These are phyloP conservation scores for Ceratobasidium sp. DNA, from an alignment of 1,284 basidiomycete genomes.

Conservation along the genomic window DNA sequence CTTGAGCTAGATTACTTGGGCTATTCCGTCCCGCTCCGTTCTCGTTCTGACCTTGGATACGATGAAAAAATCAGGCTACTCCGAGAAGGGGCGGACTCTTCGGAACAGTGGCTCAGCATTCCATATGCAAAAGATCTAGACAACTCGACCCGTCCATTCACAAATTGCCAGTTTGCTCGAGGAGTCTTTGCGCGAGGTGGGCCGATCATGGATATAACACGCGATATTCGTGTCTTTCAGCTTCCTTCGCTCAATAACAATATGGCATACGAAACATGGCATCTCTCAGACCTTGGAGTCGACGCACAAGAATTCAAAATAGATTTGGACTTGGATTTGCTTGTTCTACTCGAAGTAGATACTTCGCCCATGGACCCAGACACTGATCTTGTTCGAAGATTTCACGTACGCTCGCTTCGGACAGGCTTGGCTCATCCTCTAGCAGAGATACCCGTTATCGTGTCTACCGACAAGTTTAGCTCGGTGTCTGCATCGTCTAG, in stretches of 20 bases:
- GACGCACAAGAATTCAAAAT: constrained; percentile 20
- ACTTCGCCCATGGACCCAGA: no score
- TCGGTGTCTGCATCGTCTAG: not conserved
- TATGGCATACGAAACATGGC: no score
- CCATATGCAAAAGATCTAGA: not conserved
- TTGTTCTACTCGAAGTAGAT: constrained; percentile 7
- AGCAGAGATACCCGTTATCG: not conserved
- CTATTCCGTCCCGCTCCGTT: constrained; percentile 15
- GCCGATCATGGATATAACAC: constrained; percentile 1
- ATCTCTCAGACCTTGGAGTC: no score
- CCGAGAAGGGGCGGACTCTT: not conserved
- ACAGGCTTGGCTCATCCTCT: not conserved
- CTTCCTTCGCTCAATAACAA: constrained; percentile 26
- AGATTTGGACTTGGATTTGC: constrained; percentile 33
- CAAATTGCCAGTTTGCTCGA: constrained; percentile 27
- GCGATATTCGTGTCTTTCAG: constrained; percentile 1
- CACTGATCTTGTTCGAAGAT: not conserved
- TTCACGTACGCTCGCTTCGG: not conserved
- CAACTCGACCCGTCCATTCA: not conserved
- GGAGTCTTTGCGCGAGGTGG: constrained; percentile 21
- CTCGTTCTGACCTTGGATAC: not conserved
- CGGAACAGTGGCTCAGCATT: not conserved
- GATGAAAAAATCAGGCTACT: constrained; percentile 21
- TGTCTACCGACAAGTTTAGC: not conserved
- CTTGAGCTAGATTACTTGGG: constrained; percentile 25